These are phyloP conservation scores for Fusarium lateritium DNA, from an alignment of 2,329 filamentous ascomycete species.

Conservation along the genomic window DNA sequence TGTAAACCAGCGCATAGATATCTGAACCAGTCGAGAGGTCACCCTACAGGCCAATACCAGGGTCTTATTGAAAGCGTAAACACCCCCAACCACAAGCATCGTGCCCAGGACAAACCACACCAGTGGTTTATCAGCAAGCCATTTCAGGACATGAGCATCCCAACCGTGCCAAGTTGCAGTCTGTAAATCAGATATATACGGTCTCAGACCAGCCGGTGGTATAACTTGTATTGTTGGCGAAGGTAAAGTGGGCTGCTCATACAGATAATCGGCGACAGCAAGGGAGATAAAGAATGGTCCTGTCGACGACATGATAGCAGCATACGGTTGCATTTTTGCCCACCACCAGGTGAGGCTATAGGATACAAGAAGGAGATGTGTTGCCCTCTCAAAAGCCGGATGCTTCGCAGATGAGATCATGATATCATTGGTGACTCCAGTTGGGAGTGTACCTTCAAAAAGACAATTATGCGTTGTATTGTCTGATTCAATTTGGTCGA, in stretches of 20 bases:
- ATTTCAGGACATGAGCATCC: neutral
- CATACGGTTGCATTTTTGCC: neutral
- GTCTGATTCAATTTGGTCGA: neutral
- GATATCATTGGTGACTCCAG: slow-evolving; percentile 4
- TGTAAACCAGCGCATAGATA: too few relatives aligned
- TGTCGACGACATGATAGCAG: neutral
- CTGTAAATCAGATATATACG: neutral
- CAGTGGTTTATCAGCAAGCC: neutral
- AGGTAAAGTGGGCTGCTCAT: neutral
- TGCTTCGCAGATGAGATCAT: slow-evolving; percentile 5
- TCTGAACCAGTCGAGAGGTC: too few relatives aligned
- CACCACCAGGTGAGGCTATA: neutral
- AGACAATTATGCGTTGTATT: neutral
- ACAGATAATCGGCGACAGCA: neutral
- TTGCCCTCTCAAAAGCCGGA: neutral
- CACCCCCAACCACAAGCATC: neutral
- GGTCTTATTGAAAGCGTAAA: neutral
- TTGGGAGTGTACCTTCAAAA: slow-evolving; percentile 2
- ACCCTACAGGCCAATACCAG: too few relatives aligned
- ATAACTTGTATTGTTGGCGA: neutral
- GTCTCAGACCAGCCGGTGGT: neutral
- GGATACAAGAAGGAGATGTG: neutral
- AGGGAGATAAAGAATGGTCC: neutral
- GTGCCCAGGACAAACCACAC: neutral
- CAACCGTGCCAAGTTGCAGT: neutral